Base-by-base conservation (phyloP, 2,329 filamentous ascomycete genomes). In the Tolypocladium pustulatum region DNA sequence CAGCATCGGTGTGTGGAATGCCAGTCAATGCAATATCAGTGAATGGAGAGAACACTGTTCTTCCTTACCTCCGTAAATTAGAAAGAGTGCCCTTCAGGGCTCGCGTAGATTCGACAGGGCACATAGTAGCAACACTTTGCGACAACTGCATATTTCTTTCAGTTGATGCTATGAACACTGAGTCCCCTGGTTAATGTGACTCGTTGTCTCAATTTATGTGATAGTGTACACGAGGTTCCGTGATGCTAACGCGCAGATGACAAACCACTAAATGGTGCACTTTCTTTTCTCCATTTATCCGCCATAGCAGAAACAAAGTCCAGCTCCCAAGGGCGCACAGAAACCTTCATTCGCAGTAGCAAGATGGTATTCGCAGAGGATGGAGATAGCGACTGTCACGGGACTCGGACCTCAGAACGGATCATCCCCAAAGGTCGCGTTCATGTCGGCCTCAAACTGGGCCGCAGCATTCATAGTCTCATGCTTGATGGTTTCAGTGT, bases 391-490 rank as follows among this genome's bases (percentile, higher is more conserved):
- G 27, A 17, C 27, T 27, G 25, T 34, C 38, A 34, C 22, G 8
- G 15, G n/a, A 5, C 8, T 17, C 41, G 20, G n/a, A n/a, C 5
- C 34, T 59, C 57, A 62, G 56, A 67, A 64, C 8, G 59, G 59
- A 32, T 62, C 61, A 4, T 57, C 55, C 3, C 53, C 40, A 30
- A 57, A 34, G 43, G 60, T 41, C 1, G 58, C 49, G 27, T 56
- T 59, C 54, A 64, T 54, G 10, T 57, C 61, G 22, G 65, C 63
- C 37, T 62, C 64, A 20, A 61, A 59, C 4, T 60, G 61, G 20
- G 60, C 56, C 57, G 68, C 65, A 1, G 54, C 37, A 55, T 68
- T 67, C 53, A 62, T 34, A 2, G 49, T 7, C n/a, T 59, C 36
- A 32, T 59, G 60, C 6, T 57, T 34, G 15, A 64, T 54, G 6